Base-by-base conservation (phyloP, 257 asterid genomes). In the Paraleonurus japonicus region DNA sequence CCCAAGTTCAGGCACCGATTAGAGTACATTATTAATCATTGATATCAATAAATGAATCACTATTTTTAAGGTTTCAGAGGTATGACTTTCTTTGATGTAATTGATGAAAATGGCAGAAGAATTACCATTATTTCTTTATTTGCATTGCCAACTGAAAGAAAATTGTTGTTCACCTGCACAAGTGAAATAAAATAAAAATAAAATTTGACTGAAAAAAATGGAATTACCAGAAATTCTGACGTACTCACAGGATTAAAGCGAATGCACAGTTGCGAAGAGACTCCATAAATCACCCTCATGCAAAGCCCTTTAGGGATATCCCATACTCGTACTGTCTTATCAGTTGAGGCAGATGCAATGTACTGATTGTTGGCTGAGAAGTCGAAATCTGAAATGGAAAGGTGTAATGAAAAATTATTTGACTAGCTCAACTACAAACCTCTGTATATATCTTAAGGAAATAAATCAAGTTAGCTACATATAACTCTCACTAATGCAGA, bases 321-420 rank as follows among this genome's bases (percentile, higher is more conserved):
- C 99, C 99, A 95, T 51, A 95, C 92, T 78, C 99, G 84, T 43
- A 95, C 90, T 45, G 98, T 92, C 89, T 95, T 92, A 78, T 95
- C 99, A 72, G 78, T 57, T 58, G 99, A 95, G 72, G 98, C 78
- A 41, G 99, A 95, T 69, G 99, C 93, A 68, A 95, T 88, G 81
- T 95, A 95, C 80, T 87, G 96, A 80, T 95, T 89, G 83, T 92
- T 95, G 70, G 98, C 76, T 28, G 99, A 89, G 89, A 95, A 95
- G 87, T 95, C 98, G 80, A 95, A 95, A 88, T 95, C 99, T 95
- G 94, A 30, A 84, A 79, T 55, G 39, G 71, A 73, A 53, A 61
- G 39, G 55, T 58, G 71, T 65, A 37, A 47, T n/a, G 26, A 35
- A 8, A 72, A 54, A 77, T 47, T 63, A 61, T 37, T 41, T 48